Base-by-base conservation (phyloP, 805 yeast species). In the Pichia phayaonensis region DNA sequence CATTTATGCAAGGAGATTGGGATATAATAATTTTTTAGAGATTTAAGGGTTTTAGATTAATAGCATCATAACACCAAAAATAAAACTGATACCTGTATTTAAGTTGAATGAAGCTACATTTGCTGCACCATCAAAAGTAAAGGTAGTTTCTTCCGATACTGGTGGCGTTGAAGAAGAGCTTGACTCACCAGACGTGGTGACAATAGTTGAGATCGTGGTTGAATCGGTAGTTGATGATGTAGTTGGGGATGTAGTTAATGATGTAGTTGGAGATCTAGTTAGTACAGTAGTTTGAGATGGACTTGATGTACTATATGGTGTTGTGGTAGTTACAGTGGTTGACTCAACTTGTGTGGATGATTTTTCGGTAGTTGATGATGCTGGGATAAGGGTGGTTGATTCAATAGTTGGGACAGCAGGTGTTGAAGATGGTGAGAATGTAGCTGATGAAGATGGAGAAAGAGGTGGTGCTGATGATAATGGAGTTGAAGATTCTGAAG, bases 51-150 rank as follows among this genome's bases (percentile, higher is more conserved):
- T 13, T 29, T 13, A 29, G 13, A 29, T 29, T 29, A 15, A 29
- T 29, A 29, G 12, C 34, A 29, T 13, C 15, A 29, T 13, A 13
- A 7, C 4, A 29, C 34, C 34, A 29, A 29, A 29, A n/a, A 29
- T 29, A 29, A 29, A 29, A 29, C 34, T 29, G 34, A 13, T 13
- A 15, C 10, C 7, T 29, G 16, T 29, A 13, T n/a, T n/a, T 15
- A 29, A 29, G 15, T 29, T 29, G 12, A 29, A 29, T 13, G 34
- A 29, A 29, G 34, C 34, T 29, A n/a, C 34, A 12, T 29, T 29
- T 29, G 34, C 34, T 3, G 23, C n/a, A 16, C 29, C 36, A 40
- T 40, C 55, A 40, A n/a, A 49, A 8, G 51, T 44, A 23, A 44
- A 20, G 8, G 45, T 47, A 20, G 44, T 36, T 4, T 15, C 26